These are phyloP conservation scores for Talaromyces sp. DNA, from an alignment of 2,329 filamentous ascomycete genomes.

Conservation along the genomic window DNA sequence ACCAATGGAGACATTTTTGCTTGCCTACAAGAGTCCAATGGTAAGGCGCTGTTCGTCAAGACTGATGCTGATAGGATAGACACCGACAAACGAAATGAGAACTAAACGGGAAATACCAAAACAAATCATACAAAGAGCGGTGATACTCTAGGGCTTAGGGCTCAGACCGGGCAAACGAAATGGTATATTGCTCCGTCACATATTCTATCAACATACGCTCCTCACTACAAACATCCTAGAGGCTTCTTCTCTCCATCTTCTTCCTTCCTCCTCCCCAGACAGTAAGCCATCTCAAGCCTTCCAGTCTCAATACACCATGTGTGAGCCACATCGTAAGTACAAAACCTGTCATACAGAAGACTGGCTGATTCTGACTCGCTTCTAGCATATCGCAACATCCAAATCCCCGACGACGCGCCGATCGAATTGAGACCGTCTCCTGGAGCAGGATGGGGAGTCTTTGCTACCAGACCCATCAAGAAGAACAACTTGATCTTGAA, in stretches of 20 bases:
- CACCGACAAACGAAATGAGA: not conserved
- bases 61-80: too few relatives aligned
- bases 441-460: not conserved
- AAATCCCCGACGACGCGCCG: not conserved
- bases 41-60: too few relatives aligned
- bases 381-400: not conserved
- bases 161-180: too few relatives aligned
- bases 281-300: too few relatives aligned
- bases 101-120: not conserved
- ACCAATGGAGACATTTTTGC: too few relatives aligned
- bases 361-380: not conserved
- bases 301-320: not conserved
- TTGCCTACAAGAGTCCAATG: too few relatives aligned
- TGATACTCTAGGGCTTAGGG: not conserved
- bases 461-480: not conserved
- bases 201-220: too few relatives aligned
- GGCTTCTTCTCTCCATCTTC: too few relatives aligned
- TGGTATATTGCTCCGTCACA: too few relatives aligned
- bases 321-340: not conserved
- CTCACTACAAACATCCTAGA: not conserved
- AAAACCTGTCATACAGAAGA: not conserved
- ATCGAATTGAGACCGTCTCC: not conserved
- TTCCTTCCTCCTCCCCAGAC: too few relatives aligned
- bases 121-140: not conserved
- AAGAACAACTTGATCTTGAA: not conserved